Conservation (phyloP, 2,329 filamentous ascomycete genomes). For the Pseudonectria buxi region DNA sequence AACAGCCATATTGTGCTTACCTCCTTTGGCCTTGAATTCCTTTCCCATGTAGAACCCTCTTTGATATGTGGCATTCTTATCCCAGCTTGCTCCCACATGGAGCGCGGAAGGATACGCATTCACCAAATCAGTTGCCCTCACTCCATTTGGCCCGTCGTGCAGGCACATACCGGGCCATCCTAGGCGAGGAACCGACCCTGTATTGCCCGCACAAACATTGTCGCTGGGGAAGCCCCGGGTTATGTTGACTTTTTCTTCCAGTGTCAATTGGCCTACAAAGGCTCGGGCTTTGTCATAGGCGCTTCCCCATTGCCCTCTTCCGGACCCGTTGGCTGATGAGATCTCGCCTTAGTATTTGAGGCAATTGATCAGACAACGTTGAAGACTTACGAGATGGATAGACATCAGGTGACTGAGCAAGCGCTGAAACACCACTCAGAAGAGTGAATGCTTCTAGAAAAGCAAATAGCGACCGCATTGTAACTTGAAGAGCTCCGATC, state of each 20-base stretch:
- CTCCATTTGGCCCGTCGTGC: slow-evolving; percentile 43
- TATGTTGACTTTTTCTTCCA: slow-evolving; percentile 56
- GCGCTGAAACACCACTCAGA: slow-evolving; percentile 1
- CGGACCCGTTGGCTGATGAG: slow-evolving; percentile 7
- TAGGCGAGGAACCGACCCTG: slow-evolving; percentile 38
- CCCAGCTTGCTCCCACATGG: slow-evolving; percentile 47
- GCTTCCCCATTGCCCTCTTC: slow-evolving; percentile 41
- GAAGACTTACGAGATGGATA: slow-evolving; percentile 12
- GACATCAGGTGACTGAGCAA: background rate
- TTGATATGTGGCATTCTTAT: slow-evolving; percentile 44
- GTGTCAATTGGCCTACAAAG: slow-evolving; percentile 55
- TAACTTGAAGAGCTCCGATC: too few relatives aligned
- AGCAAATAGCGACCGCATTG: too few relatives aligned
- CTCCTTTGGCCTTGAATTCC: slow-evolving; percentile 52
- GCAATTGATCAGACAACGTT: slow-evolving; percentile 2
- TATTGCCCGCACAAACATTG: slow-evolving; percentile 43
- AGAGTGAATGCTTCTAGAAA: background rate
- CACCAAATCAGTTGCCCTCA: slow-evolving; percentile 41
- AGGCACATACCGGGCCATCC: slow-evolving; percentile 42
- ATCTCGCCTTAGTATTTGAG: background rate
- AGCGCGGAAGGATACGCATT: slow-evolving; percentile 42
- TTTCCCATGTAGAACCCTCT: slow-evolving; percentile 47
- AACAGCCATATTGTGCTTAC: slow-evolving; percentile 29
- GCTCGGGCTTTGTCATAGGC: slow-evolving; percentile 52
- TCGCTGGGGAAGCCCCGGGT: slow-evolving; percentile 46